Evolutionary conservation across 140 eudicot species (phyloP).

Genomic region (Artemisia princeps): DNA sequence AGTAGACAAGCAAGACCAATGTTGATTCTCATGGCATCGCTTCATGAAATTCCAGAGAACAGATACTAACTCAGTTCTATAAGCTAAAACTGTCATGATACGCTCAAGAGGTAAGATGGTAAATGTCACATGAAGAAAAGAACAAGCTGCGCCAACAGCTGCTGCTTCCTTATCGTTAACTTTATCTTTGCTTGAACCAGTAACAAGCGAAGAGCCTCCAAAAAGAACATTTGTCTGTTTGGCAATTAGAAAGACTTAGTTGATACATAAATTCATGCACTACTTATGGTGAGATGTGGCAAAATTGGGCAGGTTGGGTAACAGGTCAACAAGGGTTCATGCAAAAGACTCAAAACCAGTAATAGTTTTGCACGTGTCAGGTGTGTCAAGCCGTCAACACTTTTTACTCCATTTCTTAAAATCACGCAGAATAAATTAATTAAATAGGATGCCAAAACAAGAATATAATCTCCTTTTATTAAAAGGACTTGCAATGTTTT

Average conservation of each 20-base stretch:
- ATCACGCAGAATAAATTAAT: not conserved
- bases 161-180: constrained; percentile 48
- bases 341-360: not conserved
- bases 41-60: constrained; percentile 88
- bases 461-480: too few species aligned
- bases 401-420: not conserved
- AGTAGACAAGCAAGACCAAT: constrained; percentile 70
- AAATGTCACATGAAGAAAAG: constrained; percentile 82
- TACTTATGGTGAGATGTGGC: not conserved
- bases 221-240: constrained; percentile 69
- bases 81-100: constrained; percentile 81
- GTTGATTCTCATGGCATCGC: constrained; percentile 58
- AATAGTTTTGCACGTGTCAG: not conserved
- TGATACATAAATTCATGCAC: constrained; percentile 4
- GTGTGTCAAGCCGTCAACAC: not conserved
- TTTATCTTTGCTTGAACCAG: constrained; percentile 36
- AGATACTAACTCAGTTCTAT: constrained; percentile 79
- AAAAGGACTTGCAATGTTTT: too few species aligned
- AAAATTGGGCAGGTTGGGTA: not conserved
- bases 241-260: constrained; percentile 10
- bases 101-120: constrained; percentile 83
- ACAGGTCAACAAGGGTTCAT: not conserved
- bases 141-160: constrained; percentile 80
- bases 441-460: too few species aligned
- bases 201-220: constrained; percentile 40